Evolutionary conservation across 352 stramenopile genomes (phyloP).

Genomic region (Phytophthora pisi): DNA sequence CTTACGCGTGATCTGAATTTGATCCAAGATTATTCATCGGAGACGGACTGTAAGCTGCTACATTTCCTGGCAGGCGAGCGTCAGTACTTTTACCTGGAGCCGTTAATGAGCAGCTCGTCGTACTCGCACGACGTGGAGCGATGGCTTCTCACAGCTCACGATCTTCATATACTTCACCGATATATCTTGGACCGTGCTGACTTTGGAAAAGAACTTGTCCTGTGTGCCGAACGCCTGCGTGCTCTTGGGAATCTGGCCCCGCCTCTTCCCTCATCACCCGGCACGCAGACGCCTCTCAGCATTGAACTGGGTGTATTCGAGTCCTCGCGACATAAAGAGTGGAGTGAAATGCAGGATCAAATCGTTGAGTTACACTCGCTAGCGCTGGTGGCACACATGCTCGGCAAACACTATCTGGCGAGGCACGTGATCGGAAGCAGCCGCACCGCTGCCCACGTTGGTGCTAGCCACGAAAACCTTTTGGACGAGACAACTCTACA

Average conservation of each 20-base stretch:
- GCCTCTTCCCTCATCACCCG: slow-evolving; percentile 18
- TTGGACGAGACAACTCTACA: slow-evolving; percentile 50
- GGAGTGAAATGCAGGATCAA: slow-evolving; percentile 61
- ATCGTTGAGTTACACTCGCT: slow-evolving; percentile 64
- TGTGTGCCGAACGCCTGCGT: slow-evolving; percentile 35
- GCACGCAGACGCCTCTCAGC: background rate
- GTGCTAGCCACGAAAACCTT: slow-evolving; percentile 37
- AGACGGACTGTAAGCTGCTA: slow-evolving; percentile 69
- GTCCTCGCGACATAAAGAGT: slow-evolving; percentile 51
- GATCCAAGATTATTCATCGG: slow-evolving; percentile 77
- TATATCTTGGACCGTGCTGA: slow-evolving; percentile 37
- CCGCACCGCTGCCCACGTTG: background rate
- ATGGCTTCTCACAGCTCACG: slow-evolving; percentile 47
- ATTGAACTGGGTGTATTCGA: slow-evolving; percentile 42
- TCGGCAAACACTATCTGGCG: slow-evolving; percentile 64
- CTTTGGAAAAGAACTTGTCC: slow-evolving; percentile 40
- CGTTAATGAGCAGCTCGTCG: slow-evolving; percentile 27
- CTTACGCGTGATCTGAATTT: slow-evolving; percentile 71
- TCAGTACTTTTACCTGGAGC: slow-evolving; percentile 84
- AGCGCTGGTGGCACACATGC: slow-evolving; percentile 57
- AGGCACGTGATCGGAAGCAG: slow-evolving; percentile 14
- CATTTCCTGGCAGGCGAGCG: slow-evolving; percentile 64
- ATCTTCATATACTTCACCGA: slow-evolving; percentile 43
- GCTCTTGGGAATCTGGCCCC: slow-evolving; percentile 33
- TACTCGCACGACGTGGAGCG: slow-evolving; percentile 28